phyloP scores from a whole-genome alignment of 306 rosid genomes.

The Crotalaria pallida region DNA sequence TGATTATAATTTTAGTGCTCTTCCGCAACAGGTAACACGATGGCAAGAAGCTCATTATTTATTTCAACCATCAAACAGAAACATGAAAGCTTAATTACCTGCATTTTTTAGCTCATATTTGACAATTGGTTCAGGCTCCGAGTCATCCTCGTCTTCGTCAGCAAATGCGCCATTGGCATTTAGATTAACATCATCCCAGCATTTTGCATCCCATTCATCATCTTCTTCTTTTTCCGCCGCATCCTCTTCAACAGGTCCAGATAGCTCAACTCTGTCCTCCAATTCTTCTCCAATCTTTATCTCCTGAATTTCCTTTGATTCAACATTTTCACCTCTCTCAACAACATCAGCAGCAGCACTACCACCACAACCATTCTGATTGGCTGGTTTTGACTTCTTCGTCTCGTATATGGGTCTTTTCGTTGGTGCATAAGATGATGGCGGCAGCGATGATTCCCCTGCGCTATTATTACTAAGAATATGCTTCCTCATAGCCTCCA shows the following conservation, averaged over 20 bases:
- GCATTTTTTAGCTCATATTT: conserved; percentile 45
- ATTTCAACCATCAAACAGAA: conserved; percentile 13
- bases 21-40: not conserved
- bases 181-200: conserved; percentile 89
- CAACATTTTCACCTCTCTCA: conserved; percentile 46
- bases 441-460: conserved; percentile 46
- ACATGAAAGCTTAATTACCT: conserved; percentile 41
- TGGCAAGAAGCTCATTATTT: not conserved
- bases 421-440: conserved; percentile 40
- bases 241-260: conserved; percentile 54
- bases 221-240: conserved; percentile 66
- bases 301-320: conserved; percentile 48
- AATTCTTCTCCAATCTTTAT: conserved; percentile 54
- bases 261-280: conserved; percentile 50
- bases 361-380: conserved; percentile 68
- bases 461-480: conserved; percentile 49
- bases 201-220: conserved; percentile 95
- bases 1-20: not conserved
- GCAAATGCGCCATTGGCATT: conserved; percentile 64
- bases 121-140: conserved; percentile 44
- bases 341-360: conserved; percentile 33
- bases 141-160: conserved; percentile 85
- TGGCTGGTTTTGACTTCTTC: conserved; percentile 57
- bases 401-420: conserved; percentile 78
- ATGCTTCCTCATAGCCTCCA: conserved; percentile 81